Conservation (phyloP, 306 rosid genomes). For the Styphnolobium japonicum region DNA sequence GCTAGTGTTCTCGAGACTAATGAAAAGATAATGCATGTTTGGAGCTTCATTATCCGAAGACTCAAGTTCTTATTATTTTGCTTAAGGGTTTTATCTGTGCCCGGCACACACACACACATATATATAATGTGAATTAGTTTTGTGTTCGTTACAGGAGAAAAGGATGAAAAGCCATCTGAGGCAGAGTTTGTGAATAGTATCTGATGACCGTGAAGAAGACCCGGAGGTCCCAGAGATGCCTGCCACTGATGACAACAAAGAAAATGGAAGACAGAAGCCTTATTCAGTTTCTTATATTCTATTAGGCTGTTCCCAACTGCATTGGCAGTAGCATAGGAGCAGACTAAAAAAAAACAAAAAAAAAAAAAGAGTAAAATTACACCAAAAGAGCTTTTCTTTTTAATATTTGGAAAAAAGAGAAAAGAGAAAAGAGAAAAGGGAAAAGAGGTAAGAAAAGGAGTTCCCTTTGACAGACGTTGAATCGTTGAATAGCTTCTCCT, state of each 20-base stretch:
- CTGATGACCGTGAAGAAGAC: conserved; percentile 18
- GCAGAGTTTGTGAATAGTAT: conserved; percentile 17
- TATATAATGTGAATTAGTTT: no score
- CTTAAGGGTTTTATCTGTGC: no score
- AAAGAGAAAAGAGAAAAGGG: background rate
- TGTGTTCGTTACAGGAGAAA: background rate
- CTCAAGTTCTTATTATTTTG: no score
- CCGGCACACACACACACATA: no score
- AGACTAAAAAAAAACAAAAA: conserved; percentile 7
- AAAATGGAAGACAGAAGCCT: conserved; percentile 26
- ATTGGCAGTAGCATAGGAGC: conserved; percentile 43
- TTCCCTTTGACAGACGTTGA: conserved; percentile 34
- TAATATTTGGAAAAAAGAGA: background rate
- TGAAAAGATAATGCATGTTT: background rate
- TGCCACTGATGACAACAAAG: conserved; percentile 29
- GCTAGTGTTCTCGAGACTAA: no score
- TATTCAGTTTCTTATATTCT: conserved; percentile 31
- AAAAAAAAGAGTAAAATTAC: conserved; percentile 4
- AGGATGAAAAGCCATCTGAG: background rate
- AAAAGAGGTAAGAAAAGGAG: background rate
- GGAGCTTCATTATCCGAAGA: background rate
- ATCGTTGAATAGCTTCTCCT: conserved; percentile 36
- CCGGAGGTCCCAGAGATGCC: conserved; percentile 25
- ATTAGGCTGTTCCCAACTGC: conserved; percentile 59
- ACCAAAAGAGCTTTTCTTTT: conserved; percentile 4